phyloP scores from a whole-genome alignment of 345 rosid genomes.

The Abelmoschus esculentus region DNA sequence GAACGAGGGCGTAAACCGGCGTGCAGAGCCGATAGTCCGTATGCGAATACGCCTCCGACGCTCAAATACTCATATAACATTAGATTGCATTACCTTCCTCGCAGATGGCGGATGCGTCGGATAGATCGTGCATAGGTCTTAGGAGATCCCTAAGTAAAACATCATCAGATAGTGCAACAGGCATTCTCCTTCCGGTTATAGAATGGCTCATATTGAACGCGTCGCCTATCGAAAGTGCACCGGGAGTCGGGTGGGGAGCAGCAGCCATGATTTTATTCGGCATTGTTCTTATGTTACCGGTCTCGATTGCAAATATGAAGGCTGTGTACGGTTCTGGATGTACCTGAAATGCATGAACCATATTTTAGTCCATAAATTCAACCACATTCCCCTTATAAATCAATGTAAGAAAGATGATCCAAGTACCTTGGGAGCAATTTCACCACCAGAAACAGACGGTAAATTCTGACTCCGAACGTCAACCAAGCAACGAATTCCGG shows the following conservation, averaged over 20 bases:
- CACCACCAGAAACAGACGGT: conserved; percentile 62
- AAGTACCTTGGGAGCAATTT: conserved; percentile 54
- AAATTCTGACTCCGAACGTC: conserved; percentile 55
- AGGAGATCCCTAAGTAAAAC: conserved; percentile 5
- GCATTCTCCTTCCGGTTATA: conserved; percentile 9
- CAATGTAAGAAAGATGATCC: neutral
- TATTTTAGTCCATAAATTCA: neutral
- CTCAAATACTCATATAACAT: conserved; percentile 26
- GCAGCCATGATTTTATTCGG: conserved; percentile 52
- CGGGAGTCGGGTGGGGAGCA: conserved; percentile 21
- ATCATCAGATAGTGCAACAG: neutral
- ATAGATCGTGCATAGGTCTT: neutral
- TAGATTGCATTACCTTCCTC: neutral
- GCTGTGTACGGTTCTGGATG: conserved; percentile 32
- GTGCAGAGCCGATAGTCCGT: conserved; percentile 29
- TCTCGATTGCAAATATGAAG: conserved; percentile 35
- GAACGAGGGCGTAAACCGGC: conserved; percentile 31
- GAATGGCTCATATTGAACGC: conserved; percentile 6
- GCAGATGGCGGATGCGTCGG: too few species aligned
- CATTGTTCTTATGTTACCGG: conserved; percentile 44
- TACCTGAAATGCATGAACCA: conserved; percentile 23
- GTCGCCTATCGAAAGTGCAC: neutral
- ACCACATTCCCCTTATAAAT: neutral
- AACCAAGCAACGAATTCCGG: conserved; percentile 58
- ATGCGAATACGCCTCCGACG: conserved; percentile 31